Percentiles rank a stretch among this genome's conserved stretches.
These are phyloP conservation scores for Metschnikowia colocasiae DNA, from an alignment of 805 yeast species.

Conservation along the genomic window DNA sequence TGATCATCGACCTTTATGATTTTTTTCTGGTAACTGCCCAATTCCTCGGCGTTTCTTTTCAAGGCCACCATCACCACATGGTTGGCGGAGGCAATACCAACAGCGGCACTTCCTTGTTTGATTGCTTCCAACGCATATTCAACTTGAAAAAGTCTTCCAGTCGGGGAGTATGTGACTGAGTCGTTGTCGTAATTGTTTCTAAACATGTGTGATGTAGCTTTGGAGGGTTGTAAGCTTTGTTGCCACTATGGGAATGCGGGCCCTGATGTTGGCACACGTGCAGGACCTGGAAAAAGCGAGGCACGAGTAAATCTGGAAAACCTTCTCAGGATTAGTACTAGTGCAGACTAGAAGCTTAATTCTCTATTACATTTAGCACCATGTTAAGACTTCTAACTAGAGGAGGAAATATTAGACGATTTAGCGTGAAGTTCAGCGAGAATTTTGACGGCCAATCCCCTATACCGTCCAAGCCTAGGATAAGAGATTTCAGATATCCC, in stretches of 20 bases:
- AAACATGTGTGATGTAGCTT: conserved; percentile 45
- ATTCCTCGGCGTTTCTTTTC: conserved; percentile 93
- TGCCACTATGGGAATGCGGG: conserved; percentile 9
- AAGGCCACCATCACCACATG: conserved; percentile 91
- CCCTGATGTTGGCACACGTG: conserved; percentile 5
- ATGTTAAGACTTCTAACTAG: background rate
- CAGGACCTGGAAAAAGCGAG: conserved; percentile 6
- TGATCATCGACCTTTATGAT: conserved; percentile 89
- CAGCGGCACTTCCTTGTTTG: conserved; percentile 97
- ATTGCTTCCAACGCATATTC: conserved; percentile 88
- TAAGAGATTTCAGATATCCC: conserved; percentile 37
- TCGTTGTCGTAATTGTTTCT: conserved; percentile 99
- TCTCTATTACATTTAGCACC: background rate
- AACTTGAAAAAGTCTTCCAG: conserved; percentile 84
- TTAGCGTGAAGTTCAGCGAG: conserved; percentile 17
- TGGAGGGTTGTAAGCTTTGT: conserved; percentile 1
- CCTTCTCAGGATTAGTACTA: background rate
- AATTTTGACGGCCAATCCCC: conserved; percentile 16
- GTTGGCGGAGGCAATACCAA: conserved; percentile 81
- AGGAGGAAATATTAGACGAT: background rate
- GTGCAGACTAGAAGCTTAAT: background rate
- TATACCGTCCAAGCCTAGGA: conserved; percentile 24
- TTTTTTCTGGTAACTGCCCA: conserved; percentile 95
- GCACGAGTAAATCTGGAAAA: background rate
- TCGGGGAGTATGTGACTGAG: conserved; percentile 94